Evolutionary conservation across 805 yeast genomes (phyloP), one percentile per base, ranked within the genome.

Genomic region (Kodamaea nitidulidarum): DNA sequence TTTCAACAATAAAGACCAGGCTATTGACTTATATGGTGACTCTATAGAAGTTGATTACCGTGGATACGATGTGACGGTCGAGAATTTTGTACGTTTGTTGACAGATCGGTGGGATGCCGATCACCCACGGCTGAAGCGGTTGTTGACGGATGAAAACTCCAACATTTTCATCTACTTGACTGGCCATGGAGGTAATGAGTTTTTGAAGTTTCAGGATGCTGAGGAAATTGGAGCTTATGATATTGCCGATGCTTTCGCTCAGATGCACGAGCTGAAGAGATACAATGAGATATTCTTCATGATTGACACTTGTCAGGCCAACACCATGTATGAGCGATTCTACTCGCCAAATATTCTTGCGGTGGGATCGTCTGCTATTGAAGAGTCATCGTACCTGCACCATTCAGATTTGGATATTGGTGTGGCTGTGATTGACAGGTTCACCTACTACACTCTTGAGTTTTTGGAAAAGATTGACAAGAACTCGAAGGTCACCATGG

Each of bases 281-380:
- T 93, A 93, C 67, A 88, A 90, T 51, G 98, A 93, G 67, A 85
- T 93, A 24, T 80, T 93, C 56, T 93, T 93, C 64, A 93, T 93
- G 98, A 84, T 93, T 47, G 99, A 93, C 61, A 93, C 99, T 0
- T 93, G 99, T 57, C 98, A 93, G 68, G 98, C 98, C 17, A 93
- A 91, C 63, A 88, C 98, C 11, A 91, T 93, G 98, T 93, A 84
- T 64, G 82, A 95, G 41, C 78, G 84, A 54, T 80, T 91, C 55
- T 88, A 88, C 58, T 84, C 96, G 7, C 98, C 98, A 24, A 88
- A 93, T 58, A 78, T 93, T 33, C 63, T 93, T 38, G 87, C 96
- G 1, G 95, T 91, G 25, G 99, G 98, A 0, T 88, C 96, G 1
- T 84, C 95, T 7, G 84, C 75, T 48, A 46, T 87, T 6, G 95